These are phyloP conservation scores for slime mould (Dictyostelium discoideum) DNA, from an alignment of 78 protist genomes.

Conservation along the genomic window DNA sequence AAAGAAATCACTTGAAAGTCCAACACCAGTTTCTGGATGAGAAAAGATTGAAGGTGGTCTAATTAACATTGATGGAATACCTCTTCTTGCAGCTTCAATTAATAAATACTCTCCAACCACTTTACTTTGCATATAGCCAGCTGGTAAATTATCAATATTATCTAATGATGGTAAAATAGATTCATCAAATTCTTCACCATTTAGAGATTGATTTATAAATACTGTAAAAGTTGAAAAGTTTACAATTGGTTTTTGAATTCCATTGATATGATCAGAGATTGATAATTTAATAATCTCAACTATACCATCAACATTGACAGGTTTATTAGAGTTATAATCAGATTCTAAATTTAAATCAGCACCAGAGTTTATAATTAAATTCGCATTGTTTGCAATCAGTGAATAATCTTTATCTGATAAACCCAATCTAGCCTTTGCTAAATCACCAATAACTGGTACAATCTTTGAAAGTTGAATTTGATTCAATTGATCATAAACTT, in stretches of 20 bases:
- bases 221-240: constrained; percentile 9
- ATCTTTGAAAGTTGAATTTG: neutral
- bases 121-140: constrained; percentile 57
- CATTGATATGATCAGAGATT: neutral
- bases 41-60: constrained; percentile 32
- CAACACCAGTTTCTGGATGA: constrained; percentile 37
- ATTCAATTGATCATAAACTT: neutral
- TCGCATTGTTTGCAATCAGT: neutral
- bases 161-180: constrained; percentile 20
- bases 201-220: neutral
- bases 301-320: neutral
- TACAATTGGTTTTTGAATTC: neutral
- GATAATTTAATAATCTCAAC: neutral
- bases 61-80: constrained; percentile 14
- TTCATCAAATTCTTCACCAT: constrained; percentile 7
- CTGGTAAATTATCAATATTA: constrained; percentile 18
- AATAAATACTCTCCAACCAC: constrained; percentile 17
- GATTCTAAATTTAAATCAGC: neutral
- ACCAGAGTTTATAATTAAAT: neutral
- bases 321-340: neutral
- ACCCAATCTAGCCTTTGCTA: neutral
- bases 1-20: constrained; percentile 25
- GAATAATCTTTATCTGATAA: neutral
- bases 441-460: constrained; percentile 1
- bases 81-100: constrained; percentile 1